These are phyloP conservation scores for Dichomitus squalens DNA, from an alignment of 1,284 basidiomycete species.

Conservation along the genomic window DNA sequence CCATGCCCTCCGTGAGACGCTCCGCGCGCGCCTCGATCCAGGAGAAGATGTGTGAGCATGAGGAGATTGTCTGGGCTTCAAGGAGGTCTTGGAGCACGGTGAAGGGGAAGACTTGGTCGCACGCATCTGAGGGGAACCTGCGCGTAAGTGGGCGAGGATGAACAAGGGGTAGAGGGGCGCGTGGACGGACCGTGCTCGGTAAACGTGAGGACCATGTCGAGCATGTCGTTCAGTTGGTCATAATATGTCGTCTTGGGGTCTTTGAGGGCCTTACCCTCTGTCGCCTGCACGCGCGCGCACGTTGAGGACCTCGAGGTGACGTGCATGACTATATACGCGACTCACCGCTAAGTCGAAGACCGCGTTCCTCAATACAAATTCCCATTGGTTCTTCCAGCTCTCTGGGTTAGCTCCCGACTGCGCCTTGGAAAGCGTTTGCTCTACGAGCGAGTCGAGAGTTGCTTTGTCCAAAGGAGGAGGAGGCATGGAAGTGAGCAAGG, in stretches of 20 bases:
- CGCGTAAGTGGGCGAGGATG: constrained; percentile 6
- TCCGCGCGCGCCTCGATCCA: constrained; percentile 77
- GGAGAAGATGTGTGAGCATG: constrained; percentile 81
- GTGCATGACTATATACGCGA: neutral
- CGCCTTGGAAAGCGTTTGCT: constrained; percentile 45
- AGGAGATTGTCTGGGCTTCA: constrained; percentile 79
- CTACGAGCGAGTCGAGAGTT: constrained; percentile 52
- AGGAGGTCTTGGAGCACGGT: constrained; percentile 73
- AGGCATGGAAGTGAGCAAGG: constrained; percentile 55
- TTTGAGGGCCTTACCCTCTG: constrained; percentile 59
- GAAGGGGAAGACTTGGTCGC: constrained; percentile 59
- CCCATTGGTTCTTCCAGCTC: constrained; percentile 70
- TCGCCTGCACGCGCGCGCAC: constrained; percentile 45
- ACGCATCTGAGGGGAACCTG: constrained; percentile 44
- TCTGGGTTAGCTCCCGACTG: constrained; percentile 48
- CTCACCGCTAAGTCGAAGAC: constrained; percentile 70
- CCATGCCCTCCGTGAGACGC: constrained; percentile 72
- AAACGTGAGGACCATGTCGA: constrained; percentile 74
- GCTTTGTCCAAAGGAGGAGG: constrained; percentile 47
- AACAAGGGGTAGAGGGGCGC: neutral
- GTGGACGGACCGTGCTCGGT: constrained; percentile 67
- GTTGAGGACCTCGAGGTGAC: neutral
- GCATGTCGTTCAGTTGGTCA: constrained; percentile 54
- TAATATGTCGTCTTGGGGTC: constrained; percentile 59
- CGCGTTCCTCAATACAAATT: constrained; percentile 67